phyloP scores from a whole-genome alignment of 805 yeast genomes.

The Kazachstania psychrophila region DNA sequence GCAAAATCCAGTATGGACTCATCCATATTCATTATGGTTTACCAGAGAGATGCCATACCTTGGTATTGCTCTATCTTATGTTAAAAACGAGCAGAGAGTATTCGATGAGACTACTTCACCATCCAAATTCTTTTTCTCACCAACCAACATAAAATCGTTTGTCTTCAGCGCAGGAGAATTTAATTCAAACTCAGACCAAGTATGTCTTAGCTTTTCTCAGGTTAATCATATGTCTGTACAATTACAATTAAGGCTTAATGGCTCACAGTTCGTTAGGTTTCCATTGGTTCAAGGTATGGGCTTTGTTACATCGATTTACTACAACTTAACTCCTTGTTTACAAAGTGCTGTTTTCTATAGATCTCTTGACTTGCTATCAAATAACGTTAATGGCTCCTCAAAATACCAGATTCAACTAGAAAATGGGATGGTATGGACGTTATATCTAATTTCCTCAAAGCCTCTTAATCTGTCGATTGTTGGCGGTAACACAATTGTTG shows the following conservation, averaged over 20 bases:
- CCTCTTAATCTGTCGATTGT: conserved; percentile 7
- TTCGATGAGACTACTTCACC: conserved; percentile 60
- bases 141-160: conserved; percentile 56
- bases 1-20: conserved; percentile 67
- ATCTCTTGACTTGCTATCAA: background rate
- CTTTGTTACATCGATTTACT: conserved; percentile 58
- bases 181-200: conserved; percentile 12
- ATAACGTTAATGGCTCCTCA: background rate
- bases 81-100: conserved; percentile 49
- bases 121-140: conserved; percentile 55
- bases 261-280: conserved; percentile 35
- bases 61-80: conserved; percentile 65
- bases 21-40: conserved; percentile 71
- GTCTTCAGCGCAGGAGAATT: conserved; percentile 40
- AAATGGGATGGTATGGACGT: conserved; percentile 41
- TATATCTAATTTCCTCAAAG: conserved; percentile 9
- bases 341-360: conserved; percentile 60
- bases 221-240: conserved; percentile 31
- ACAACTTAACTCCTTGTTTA: conserved; percentile 43
- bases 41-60: conserved; percentile 37
- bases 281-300: conserved; percentile 82
- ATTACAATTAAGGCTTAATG: conserved; percentile 20
- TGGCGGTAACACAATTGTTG: conserved; percentile 15
- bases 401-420: conserved; percentile 49
- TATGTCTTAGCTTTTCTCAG: conserved; percentile 22